phyloP scores from a whole-genome alignment of 129 eudicot genomes.

The Mikania micrantha region DNA sequence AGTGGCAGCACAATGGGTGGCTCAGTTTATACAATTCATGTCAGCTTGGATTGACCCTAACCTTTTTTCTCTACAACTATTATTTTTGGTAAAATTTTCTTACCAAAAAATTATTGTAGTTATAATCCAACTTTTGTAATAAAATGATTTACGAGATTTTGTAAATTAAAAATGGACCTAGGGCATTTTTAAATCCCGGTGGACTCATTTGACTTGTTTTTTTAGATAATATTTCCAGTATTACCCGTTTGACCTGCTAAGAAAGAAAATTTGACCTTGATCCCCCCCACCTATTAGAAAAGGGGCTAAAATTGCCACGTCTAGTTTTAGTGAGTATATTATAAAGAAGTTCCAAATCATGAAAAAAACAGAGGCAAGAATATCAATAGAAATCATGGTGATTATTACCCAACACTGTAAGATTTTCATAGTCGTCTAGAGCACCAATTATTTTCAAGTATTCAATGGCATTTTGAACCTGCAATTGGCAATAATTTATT shows the following conservation, averaged over 20 bases:
- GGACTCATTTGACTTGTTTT: not conserved
- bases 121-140: not conserved
- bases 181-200: not conserved
- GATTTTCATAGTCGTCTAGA: constrained; percentile 84
- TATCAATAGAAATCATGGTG: not conserved
- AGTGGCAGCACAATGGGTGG: not conserved
- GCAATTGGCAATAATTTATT: constrained; percentile 11
- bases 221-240: not conserved
- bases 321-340: not conserved
- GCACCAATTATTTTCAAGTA: constrained; percentile 92
- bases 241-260: not conserved
- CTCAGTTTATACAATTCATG: not conserved
- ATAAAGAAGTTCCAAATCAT: not conserved
- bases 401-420: constrained; percentile 68
- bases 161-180: not conserved
- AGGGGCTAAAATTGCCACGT: not conserved
- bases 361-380: not conserved
- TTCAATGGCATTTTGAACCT: constrained; percentile 92
- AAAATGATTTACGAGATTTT: not conserved
- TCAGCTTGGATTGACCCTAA: not conserved
- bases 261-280: not conserved
- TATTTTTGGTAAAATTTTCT: not conserved
- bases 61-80: not conserved
- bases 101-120: not conserved
- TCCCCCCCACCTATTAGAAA: not conserved